Evolutionary conservation across 2,329 filamentous ascomycete genomes (phyloP).

Genomic region (Trichoderma sp.): DNA sequence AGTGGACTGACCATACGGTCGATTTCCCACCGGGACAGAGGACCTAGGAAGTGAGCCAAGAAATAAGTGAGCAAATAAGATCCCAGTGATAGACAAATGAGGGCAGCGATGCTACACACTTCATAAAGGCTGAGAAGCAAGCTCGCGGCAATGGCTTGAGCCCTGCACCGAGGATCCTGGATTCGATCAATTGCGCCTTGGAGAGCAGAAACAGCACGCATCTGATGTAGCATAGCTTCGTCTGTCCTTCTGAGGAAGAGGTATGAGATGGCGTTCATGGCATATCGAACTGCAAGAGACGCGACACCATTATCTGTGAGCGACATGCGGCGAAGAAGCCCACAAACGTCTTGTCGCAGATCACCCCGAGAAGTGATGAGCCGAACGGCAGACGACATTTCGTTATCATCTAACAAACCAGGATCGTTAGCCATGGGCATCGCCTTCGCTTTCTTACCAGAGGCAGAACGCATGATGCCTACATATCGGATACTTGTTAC

Average conservation of each 20-base stretch:
- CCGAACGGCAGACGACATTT: constrained; percentile 23
- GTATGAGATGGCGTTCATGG: constrained; percentile 27
- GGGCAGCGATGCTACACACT: neutral
- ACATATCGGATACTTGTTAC: constrained; percentile 6
- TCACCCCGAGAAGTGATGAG: constrained; percentile 26
- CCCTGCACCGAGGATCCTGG: constrained; percentile 10
- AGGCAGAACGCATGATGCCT: neutral
- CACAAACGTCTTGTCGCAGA: constrained; percentile 22
- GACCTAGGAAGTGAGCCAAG: neutral
- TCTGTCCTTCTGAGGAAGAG: constrained; percentile 8
- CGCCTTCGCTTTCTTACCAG: too few relatives aligned
- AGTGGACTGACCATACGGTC: constrained; percentile 24
- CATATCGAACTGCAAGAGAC: constrained; percentile 27
- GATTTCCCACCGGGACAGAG: constrained; percentile 20
- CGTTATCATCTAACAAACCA: neutral
- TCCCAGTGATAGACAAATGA: too few relatives aligned
- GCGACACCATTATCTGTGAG: constrained; percentile 21
- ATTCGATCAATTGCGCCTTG: constrained; percentile 15
- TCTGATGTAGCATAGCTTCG: constrained; percentile 22
- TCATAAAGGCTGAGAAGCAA: constrained; percentile 27
- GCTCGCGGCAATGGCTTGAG: constrained; percentile 27
- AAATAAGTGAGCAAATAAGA: neutral
- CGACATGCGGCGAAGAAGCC: constrained; percentile 24
- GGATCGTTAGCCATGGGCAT: neutral
- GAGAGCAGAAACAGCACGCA: constrained; percentile 18